A percentile compares a stretch with the other conserved stretches of the same genome.
Conservation (phyloP, 1,284 basidiomycete genomes). For the Fomes fomentarius region DNA sequence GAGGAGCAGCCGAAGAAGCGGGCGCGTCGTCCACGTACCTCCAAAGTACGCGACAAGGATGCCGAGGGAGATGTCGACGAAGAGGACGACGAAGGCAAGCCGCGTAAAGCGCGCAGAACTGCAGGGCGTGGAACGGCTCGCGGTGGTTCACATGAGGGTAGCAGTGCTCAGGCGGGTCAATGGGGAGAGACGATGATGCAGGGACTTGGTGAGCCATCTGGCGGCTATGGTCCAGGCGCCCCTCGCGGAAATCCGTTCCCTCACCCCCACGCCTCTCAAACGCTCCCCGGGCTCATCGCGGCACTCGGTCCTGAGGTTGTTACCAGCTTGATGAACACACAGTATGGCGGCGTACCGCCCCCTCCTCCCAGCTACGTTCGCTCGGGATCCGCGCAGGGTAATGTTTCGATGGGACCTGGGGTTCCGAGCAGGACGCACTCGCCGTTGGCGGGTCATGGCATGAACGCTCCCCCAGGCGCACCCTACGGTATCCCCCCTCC, state of each 20-base stretch:
- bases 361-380: conserved; percentile 49
- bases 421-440: conserved; percentile 70
- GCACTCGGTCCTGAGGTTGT: conserved; percentile 39
- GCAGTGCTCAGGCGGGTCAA: conserved; percentile 22
- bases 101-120: conserved; percentile 14
- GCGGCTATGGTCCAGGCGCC: conserved; percentile 29
- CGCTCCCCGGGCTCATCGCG: conserved; percentile 60
- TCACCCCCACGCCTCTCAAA: conserved; percentile 52
- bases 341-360: conserved; percentile 39
- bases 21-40: conserved; percentile 45
- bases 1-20: conserved; percentile 61
- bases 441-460: conserved; percentile 45
- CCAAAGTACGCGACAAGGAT: conserved; percentile 43
- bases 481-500: conserved; percentile 36
- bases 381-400: conserved; percentile 50
- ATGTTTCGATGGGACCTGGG: conserved; percentile 15
- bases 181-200: conserved; percentile 31
- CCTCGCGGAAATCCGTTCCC: conserved; percentile 35
- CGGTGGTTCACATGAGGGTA: conserved; percentile 23
- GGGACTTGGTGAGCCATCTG: conserved; percentile 23
- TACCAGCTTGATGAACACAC: conserved; percentile 34
- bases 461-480: conserved; percentile 40
- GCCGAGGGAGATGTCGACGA: conserved; percentile 38
- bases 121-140: conserved; percentile 6
- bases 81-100: conserved; percentile 50